Evolutionary conservation across 2,329 filamentous ascomycete genomes (phyloP).

Genomic region (Diatrype stigma): DNA sequence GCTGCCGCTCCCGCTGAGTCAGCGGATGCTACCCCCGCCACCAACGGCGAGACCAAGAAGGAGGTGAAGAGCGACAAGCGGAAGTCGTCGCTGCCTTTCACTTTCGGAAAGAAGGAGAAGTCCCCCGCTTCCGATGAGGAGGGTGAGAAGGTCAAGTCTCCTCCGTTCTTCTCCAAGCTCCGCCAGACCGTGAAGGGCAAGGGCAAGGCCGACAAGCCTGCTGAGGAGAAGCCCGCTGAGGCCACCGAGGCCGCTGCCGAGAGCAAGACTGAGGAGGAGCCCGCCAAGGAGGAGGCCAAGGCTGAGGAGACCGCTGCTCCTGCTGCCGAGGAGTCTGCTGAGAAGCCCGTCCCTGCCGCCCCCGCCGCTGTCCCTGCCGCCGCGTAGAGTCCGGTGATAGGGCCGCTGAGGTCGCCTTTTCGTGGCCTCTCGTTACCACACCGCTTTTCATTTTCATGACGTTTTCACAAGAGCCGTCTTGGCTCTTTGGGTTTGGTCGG

Average conservation of each 20-base stretch:
- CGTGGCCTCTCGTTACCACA: conserved; percentile 9
- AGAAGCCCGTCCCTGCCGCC: conserved; percentile 23
- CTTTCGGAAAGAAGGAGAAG: conserved; percentile 75
- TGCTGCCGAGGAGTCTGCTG: conserved; percentile 19
- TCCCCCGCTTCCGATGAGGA: conserved; percentile 54
- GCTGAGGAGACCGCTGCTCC: conserved; percentile 5
- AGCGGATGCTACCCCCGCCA: conserved; percentile 40
- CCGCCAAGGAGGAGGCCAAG: conserved; percentile 13
- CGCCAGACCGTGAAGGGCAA: conserved; percentile 32
- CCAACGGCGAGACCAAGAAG: conserved; percentile 55
- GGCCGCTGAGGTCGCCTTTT: neutral
- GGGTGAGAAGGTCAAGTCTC: conserved; percentile 53
- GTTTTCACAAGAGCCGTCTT: conserved; percentile 28
- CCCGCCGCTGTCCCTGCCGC: conserved; percentile 29
- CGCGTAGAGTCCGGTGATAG: conserved; percentile 22
- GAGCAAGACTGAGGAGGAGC: conserved; percentile 14
- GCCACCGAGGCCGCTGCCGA: conserved; percentile 20
- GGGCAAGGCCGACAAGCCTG: conserved; percentile 27
- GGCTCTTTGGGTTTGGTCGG: conserved; percentile 29
- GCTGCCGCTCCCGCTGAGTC: conserved; percentile 44
- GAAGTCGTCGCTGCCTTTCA: conserved; percentile 72
- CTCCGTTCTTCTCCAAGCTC: conserved; percentile 56
- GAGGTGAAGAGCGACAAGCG: conserved; percentile 73
- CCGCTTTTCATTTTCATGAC: conserved; percentile 12
- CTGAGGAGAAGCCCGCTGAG: conserved; percentile 18